Base-by-base conservation (phyloP, 2,329 filamentous ascomycete genomes). In the Dactylellina leptospora region DNA sequence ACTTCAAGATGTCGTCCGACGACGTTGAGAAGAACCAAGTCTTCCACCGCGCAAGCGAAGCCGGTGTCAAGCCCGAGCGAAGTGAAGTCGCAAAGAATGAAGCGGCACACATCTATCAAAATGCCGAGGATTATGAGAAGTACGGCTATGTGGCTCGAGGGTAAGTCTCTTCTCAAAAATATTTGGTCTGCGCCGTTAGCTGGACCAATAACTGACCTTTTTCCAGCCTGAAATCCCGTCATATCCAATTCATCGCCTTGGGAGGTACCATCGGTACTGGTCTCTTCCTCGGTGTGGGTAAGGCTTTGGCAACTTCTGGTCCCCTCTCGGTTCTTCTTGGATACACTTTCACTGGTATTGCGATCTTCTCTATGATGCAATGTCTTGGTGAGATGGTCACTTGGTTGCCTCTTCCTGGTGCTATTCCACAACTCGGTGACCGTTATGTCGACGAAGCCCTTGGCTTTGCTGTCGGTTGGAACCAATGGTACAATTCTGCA, bases 321-420 rank as follows among this genome's bases (percentile, higher is more conserved):
- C 89, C 89, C 8, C 86, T 85, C 0, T 86, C 87, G 27, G 84
- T 87, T 36, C 82, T 92, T 48, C 84, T 92, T 74, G 88, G 87
- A 50, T 91, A 89, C 77, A 77, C 85, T 68, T 88, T 90, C 74
- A 84, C 92, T 77, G 90, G 89, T 55, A 83, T 85, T 13, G 85
- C 93, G 68, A 85, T 93, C 50, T 93, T 86, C 82, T 87, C 87
- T 3, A 87, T 93, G 80, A 92, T 93, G 88, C 83, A 84, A 50
- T 84, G 84, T 47, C 81, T 89, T 28, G 86, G 86, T 53, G 87
- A 81, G 69, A 76, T 76, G 75, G 75, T 73, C 53, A 76, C 75
- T 55, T 76, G 75, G 75, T 48, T 76, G 4, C 75, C 75, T 16
- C 74, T 76, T 42, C 75, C 75, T 11, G 75, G 75, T 33, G 74